Conservation (phyloP, 345 rosid genomes). For the Eutrema japonicum region DNA sequence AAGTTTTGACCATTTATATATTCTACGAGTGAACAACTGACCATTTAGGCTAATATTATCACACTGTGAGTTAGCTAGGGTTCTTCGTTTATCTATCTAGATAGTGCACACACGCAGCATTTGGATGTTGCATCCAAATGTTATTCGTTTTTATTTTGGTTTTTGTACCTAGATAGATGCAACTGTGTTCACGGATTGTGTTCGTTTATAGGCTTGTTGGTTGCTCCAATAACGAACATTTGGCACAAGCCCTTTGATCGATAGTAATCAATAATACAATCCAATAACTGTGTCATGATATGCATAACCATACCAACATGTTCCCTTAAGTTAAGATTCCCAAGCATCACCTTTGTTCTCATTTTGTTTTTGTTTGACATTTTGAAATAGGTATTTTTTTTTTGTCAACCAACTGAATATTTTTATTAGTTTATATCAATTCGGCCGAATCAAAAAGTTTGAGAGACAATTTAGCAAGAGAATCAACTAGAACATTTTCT, state of each 20-base stretch:
- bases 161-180: too few species aligned
- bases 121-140: not conserved
- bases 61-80: not conserved
- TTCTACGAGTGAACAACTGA: conserved; percentile 12
- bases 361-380: conserved; percentile 23
- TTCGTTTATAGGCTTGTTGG: not conserved
- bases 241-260: not conserved
- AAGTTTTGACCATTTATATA: conserved; percentile 15
- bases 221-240: not conserved
- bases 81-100: not conserved
- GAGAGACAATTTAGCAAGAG: not conserved
- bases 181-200: not conserved
- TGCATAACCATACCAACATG: too few species aligned
- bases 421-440: not conserved
- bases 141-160: not conserved
- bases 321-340: conserved; percentile 25
- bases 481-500: not conserved
- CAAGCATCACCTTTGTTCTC: conserved; percentile 15
- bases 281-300: too few species aligned
- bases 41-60: not conserved
- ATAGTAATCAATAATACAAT: too few species aligned
- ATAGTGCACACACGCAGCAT: not conserved
- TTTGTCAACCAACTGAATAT: not conserved
- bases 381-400: too few species aligned
- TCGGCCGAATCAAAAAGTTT: not conserved